A percentile compares a stretch with the other conserved stretches of the same genome.
Conservation (phyloP, 805 yeast species). For the Cyberlindnera nakhonratchasimensis region DNA sequence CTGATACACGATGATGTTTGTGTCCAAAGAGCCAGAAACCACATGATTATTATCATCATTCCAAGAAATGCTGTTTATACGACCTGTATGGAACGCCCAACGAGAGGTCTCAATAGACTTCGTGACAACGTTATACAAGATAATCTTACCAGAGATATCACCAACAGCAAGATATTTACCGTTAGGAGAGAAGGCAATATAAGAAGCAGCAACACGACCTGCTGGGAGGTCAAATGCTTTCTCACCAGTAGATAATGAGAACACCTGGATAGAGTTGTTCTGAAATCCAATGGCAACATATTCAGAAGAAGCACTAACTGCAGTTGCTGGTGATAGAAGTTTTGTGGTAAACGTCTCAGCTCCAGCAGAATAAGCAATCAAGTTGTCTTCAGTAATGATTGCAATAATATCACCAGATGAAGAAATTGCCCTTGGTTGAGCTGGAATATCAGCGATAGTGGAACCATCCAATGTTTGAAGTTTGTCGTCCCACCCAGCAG, state of each 20-base stretch:
- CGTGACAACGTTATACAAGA: slow-evolving; percentile 58
- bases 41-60: slow-evolving; percentile 65
- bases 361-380: slow-evolving; percentile 34
- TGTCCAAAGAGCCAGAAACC: slow-evolving; percentile 81
- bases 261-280: slow-evolving; percentile 39
- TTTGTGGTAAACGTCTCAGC: slow-evolving; percentile 27
- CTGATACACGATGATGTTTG: slow-evolving; percentile 75
- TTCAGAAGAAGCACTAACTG: slow-evolving; percentile 42
- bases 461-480: slow-evolving; percentile 40
- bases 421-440: slow-evolving; percentile 51
- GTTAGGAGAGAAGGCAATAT: slow-evolving; percentile 66
- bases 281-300: slow-evolving; percentile 48
- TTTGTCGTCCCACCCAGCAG: slow-evolving; percentile 91
- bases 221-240: slow-evolving; percentile 35
- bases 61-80: slow-evolving; percentile 78
- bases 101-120: slow-evolving; percentile 68
- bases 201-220: slow-evolving; percentile 60
- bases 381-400: slow-evolving; percentile 36
- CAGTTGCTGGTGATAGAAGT: slow-evolving; percentile 40
- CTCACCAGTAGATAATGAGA: slow-evolving; percentile 29
- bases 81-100: slow-evolving; percentile 94
- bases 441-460: slow-evolving; percentile 32
- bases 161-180: slow-evolving; percentile 75
- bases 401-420: slow-evolving; percentile 36
- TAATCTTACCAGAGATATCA: slow-evolving; percentile 80